Evolutionary conservation across 495 filamentous ascomycete genomes (phyloP), one percentile per base, ranked within the genome.

Genomic region (Aspergillus bridgeri): DNA sequence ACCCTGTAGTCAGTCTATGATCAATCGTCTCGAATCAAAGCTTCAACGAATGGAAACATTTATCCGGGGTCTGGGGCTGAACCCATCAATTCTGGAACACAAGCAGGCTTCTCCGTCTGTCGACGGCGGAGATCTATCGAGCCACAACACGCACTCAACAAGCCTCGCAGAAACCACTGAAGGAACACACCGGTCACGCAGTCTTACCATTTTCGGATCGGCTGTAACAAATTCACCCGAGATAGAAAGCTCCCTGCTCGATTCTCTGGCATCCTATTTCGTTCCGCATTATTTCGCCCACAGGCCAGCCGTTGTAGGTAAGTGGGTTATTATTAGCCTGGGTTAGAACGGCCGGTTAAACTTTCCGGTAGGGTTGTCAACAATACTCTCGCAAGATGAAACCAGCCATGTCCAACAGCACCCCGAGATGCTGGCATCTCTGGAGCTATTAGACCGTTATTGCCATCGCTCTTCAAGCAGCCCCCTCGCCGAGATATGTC

Each of bases 271-370:
- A 11, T 59, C 54, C 7, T 55, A 60, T 46, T 43, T 52, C 21
- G 51, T 64, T 9, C 62, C 62, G 25, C 54, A 57, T 17, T 64
- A 53, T 43, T 23, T 64, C 11, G 42, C 51, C 3, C 55, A 56
- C 22, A 50, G n/a, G 18, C 53, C 53, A 20, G 27, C 42, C 45
- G 1, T 52, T n/a, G 42, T 48, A 48, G 42, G 62, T 60, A 25
- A 56, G 62, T 51, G n/a, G 6, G 0, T 42, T 33, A 20, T 5
- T 19, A 20, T 5, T 19, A 9, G 8, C 23, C 5, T 22, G 1
- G 8, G 23, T 9, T 8, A 51, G 6, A 6, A 21, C 6, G 43
- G 6, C 11, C 18, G 3, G 3, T 19, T 51, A 42, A 38, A 11
- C 7, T 38, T 11, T 13, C 11, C 3, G 33, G 17, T 11, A 38